A percentile compares a stretch with the other conserved stretches of the same genome.
These are phyloP conservation scores for Scalesia atractyloides DNA, from an alignment of 129 eudicot genomes.

Conservation along the genomic window DNA sequence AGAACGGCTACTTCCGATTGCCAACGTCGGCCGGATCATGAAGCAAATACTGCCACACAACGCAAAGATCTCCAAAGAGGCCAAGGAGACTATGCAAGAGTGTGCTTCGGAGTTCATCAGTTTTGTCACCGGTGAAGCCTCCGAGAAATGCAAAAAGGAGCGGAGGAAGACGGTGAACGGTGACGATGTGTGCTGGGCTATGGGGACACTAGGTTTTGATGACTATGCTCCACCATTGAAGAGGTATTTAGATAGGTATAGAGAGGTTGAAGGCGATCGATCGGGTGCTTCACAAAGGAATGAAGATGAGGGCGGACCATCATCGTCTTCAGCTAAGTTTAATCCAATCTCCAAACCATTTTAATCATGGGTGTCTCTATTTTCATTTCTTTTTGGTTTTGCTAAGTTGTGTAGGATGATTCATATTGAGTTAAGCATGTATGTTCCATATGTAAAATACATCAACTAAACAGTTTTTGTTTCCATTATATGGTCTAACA, in stretches of 20 bases:
- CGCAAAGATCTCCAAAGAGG: constrained; percentile 65
- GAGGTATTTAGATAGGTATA: constrained; percentile 55
- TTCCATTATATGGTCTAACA: background rate
- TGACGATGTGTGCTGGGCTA: constrained; percentile 62
- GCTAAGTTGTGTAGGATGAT: constrained; percentile 15
- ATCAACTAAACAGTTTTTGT: background rate
- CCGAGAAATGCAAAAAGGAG: constrained; percentile 58
- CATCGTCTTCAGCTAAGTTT: constrained; percentile 28
- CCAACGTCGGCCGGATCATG: constrained; percentile 68
- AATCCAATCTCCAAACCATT: constrained; percentile 14
- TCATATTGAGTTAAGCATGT: constrained; percentile 6
- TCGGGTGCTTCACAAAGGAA: constrained; percentile 18
- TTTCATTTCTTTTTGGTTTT: background rate
- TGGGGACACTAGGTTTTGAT: constrained; percentile 56
- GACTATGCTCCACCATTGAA: constrained; percentile 48
- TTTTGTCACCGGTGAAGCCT: constrained; percentile 64
- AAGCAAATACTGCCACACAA: constrained; percentile 53
- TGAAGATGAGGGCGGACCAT: constrained; percentile 25
- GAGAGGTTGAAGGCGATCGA: constrained; percentile 52
- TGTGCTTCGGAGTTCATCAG: constrained; percentile 69
- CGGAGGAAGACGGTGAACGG: constrained; percentile 61
- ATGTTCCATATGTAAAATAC: constrained; percentile 20
- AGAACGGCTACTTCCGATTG: constrained; percentile 55
- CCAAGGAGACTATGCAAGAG: constrained; percentile 65
- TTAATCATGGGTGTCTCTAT: background rate